Evolutionary conservation across 495 filamentous ascomycete species (phyloP).

Genomic region (Tuber melanosporum): DNA sequence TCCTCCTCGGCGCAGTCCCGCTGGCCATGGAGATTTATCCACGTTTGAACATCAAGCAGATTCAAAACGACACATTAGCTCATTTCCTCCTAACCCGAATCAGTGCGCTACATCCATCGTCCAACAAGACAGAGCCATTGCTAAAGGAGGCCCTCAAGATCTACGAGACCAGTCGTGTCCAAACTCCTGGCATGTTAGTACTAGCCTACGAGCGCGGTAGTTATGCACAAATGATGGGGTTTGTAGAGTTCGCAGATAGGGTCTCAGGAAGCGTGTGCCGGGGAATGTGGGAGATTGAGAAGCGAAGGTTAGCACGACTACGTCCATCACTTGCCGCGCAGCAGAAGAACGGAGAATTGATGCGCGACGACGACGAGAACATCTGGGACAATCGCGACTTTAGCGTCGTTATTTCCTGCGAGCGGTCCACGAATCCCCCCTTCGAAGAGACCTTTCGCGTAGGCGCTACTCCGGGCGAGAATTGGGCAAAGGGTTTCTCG

Average conservation of each 20-base stretch:
- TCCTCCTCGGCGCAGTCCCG: conserved; percentile 51
- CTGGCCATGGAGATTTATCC: conserved; percentile 51
- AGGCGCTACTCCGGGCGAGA: conserved; percentile 34
- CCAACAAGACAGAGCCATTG: conserved; percentile 16
- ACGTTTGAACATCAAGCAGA: conserved; percentile 55
- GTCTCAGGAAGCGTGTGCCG: conserved; percentile 40
- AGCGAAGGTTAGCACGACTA: conserved; percentile 37
- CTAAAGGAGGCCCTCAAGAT: conserved; percentile 32
- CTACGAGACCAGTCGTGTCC: conserved; percentile 38
- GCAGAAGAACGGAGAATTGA: conserved; percentile 11
- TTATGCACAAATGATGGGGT: conserved; percentile 43
- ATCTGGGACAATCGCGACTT: conserved; percentile 44
- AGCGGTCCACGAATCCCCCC: conserved; percentile 15
- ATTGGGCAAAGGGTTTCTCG: conserved; percentile 36
- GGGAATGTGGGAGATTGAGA: conserved; percentile 41
- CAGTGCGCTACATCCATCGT: conserved; percentile 47
- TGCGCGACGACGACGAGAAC: conserved; percentile 10
- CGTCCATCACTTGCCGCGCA: conserved; percentile 18
- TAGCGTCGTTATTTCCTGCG: conserved; percentile 39
- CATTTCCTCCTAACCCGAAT: conserved; percentile 55
- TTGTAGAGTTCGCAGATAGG: conserved; percentile 40
- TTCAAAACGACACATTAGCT: conserved; percentile 55
- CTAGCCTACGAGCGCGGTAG: conserved; percentile 42
- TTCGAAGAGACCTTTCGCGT: conserved; percentile 39
- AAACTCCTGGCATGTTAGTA: conserved; percentile 42